Conservation (phyloP, 176 grass and related monocot genomes). For the Triticum dicoccoides region DNA sequence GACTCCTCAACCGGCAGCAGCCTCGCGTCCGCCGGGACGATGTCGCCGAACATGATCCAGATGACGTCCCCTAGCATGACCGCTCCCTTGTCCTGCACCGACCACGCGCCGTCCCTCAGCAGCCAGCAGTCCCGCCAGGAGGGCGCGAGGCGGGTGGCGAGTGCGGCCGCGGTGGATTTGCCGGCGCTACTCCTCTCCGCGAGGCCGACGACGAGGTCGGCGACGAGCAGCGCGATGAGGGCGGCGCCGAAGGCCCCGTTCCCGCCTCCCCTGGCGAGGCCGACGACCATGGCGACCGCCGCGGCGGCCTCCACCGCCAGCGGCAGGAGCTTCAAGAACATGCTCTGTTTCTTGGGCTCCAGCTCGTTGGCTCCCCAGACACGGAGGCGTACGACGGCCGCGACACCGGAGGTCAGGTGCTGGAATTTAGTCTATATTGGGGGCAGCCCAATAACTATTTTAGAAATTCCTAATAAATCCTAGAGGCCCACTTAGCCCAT, state of each 20-base stretch:
- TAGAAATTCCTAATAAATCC: no score
- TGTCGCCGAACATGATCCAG: background rate
- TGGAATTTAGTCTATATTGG: no score
- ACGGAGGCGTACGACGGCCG: background rate
- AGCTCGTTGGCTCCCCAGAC: background rate
- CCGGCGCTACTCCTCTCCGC: background rate
- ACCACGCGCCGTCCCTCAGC: background rate
- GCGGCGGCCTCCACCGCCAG: background rate
- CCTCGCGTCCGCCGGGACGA: background rate
- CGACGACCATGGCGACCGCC: background rate
- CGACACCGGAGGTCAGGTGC: background rate
- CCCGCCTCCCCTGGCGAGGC: background rate
- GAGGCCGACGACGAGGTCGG: background rate
- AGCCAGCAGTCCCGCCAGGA: background rate
- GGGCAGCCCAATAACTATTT: no score
- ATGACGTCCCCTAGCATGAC: background rate
- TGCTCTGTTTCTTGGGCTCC: background rate
- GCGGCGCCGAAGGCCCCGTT: background rate
- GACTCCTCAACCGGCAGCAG: no score
- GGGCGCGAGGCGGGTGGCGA: background rate
- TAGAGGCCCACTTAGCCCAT: no score
- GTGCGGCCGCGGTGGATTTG: background rate
- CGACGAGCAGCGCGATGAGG: background rate
- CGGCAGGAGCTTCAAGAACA: background rate
- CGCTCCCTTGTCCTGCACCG: background rate